These are phyloP conservation scores for Rhizophagus sp. DNA, from an alignment of 192 early-diverging fungal genomes.

Conservation along the genomic window DNA sequence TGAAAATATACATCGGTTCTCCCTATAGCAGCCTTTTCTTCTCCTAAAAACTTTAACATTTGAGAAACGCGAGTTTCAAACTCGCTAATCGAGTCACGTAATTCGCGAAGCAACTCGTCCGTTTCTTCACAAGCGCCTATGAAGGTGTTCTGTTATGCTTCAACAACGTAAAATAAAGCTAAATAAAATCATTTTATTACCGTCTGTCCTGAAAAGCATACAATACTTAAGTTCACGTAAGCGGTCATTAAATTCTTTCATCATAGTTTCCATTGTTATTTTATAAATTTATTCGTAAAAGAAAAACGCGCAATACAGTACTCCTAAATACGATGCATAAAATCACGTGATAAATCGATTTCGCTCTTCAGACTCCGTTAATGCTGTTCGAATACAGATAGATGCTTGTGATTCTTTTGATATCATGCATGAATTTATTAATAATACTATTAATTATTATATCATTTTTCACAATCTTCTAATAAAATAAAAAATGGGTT, in stretches of 20 bases:
- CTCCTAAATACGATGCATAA: too few species aligned
- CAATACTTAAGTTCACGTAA: conserved; percentile 3
- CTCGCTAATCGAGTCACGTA: conserved; percentile 1
- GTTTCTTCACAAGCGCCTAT: not conserved
- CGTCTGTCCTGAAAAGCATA: conserved; percentile 13
- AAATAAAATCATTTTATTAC: not conserved
- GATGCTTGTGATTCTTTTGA: too few species aligned
- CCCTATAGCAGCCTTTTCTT: conserved; percentile 19
- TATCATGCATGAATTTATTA: too few species aligned
- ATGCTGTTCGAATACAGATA: too few species aligned
- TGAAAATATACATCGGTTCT: not conserved
- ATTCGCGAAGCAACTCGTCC: not conserved
- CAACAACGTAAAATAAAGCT: not conserved
- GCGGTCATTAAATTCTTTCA: conserved; percentile 12
- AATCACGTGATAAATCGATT: too few species aligned
- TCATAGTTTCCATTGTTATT: conserved; percentile 16
- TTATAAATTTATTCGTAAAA: not conserved
- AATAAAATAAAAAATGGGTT: too few species aligned
- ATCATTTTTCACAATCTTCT: too few species aligned
- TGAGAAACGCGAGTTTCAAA: conserved; percentile 20
- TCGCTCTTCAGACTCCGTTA: too few species aligned
- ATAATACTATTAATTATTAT: too few species aligned
- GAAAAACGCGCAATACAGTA: too few species aligned
- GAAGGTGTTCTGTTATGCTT: not conserved
- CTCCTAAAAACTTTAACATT: conserved; percentile 17